Base-by-base conservation (phyloP, 2,329 filamentous ascomycete genomes). In the Colletotrichum destructivum region DNA sequence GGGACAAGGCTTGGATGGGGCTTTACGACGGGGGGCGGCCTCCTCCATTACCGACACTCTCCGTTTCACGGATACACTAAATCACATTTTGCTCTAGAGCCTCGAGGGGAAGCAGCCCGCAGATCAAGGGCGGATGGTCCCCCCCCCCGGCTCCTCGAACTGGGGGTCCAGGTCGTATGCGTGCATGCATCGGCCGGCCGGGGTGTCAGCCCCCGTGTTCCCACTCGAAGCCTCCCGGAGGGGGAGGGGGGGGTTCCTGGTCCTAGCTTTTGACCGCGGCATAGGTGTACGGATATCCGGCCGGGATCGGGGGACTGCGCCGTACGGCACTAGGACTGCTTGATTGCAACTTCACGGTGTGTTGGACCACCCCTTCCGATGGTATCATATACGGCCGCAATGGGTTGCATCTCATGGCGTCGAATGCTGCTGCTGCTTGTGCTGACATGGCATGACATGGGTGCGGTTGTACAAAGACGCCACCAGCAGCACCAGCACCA, bases 291-390 rank as follows among this genome's bases (percentile, higher is more conserved):
- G 23, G 11, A 13, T 11, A 26, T 52, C 21, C 57, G 57, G 51
- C 51, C 57, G 35, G 57, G 57, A 70, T 67, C 68, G 63, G 49
- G 56, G 56, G 49, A 57, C 62, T 67, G 35, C 42, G 42, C 63
- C 56, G 63, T 62, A 40, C 51, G 64, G 52, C 51, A 54, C 64
- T 62, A 56, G 12, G n/a, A 18, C 59, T 47, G 31, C 9, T 61
- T 18, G 26, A n/a, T 44, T 38, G 44, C 26, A 26, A 26, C 26
- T 26, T 4, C 26, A 26, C 26, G 26, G 26, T 26, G 26, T 26
- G 26, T n/a, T 49, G 16, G 44, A 35, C n/a, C 26, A 62, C 26
- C 26, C 26, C 26, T 26, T 26, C 26, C 26, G 26, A 26, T 26
- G 26, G 26, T 26, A 26, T 26, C 26, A 23, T 31, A 16, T 47